Percentiles rank a stretch among this genome's conserved stretches.
Evolutionary conservation across 805 yeast genomes (phyloP).

Genomic region (Yarrowia sp.): DNA sequence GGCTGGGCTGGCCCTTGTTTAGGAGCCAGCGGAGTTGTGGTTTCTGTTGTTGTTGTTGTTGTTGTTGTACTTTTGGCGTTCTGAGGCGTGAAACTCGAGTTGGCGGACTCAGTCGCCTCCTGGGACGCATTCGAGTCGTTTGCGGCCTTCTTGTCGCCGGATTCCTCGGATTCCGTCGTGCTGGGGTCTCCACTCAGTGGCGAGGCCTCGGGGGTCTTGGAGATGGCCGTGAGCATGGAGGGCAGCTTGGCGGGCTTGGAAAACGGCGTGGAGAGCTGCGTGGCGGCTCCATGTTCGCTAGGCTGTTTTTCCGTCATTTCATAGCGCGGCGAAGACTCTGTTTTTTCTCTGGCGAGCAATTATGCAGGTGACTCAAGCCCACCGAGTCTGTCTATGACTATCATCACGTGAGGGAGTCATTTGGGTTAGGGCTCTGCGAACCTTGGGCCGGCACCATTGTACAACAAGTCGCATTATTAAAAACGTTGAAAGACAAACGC

Average conservation of each 20-base stretch:
- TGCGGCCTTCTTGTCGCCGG: neutral
- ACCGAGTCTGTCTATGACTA: constrained; percentile 15
- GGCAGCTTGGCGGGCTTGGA: neutral
- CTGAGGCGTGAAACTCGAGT: constrained; percentile 2
- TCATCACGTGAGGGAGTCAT: constrained; percentile 26
- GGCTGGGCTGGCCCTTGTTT: neutral
- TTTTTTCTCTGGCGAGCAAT: constrained; percentile 6
- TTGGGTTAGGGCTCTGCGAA: neutral
- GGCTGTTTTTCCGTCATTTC: constrained; percentile 16
- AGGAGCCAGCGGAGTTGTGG: neutral
- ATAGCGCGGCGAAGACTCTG: constrained; percentile 3
- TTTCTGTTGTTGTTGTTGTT: too few species aligned
- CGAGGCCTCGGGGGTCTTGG: neutral
- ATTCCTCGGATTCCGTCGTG: too few species aligned
- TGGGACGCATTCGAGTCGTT: too few species aligned
- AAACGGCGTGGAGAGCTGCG: neutral
- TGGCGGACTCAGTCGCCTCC: too few species aligned
- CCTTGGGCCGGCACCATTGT: neutral
- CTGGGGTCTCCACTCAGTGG: neutral
- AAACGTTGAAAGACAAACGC: too few species aligned
- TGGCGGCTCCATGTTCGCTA: neutral
- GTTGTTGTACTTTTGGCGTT: too few species aligned
- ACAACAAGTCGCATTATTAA: too few species aligned
- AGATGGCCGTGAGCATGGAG: constrained; percentile 1
- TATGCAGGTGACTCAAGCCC: constrained; percentile 12